A percentile compares a stretch with the other conserved stretches of the same genome.
These are phyloP conservation scores for Halteria grandinella DNA, from an alignment of 73 alveolate genomes.

Conservation along the genomic window DNA sequence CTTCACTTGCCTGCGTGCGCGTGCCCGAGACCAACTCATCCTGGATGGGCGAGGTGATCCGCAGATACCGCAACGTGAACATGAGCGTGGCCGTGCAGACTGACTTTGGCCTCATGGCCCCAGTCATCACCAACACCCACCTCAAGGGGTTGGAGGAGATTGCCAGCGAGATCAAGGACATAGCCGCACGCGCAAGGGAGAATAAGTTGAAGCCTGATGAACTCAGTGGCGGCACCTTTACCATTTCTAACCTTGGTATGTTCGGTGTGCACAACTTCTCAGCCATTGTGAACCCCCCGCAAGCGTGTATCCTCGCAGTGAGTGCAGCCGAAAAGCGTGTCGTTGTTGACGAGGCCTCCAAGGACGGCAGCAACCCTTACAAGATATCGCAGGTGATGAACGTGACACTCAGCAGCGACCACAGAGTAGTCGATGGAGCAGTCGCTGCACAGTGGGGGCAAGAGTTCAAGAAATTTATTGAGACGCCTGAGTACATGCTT, in stretches of 20 bases:
- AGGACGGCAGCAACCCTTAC: constrained; percentile 22
- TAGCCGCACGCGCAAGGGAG: constrained; percentile 84
- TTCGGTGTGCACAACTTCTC: constrained; percentile 75
- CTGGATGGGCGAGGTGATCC: constrained; percentile 80
- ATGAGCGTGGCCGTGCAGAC: constrained; percentile 83
- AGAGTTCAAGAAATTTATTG: constrained; percentile 76
- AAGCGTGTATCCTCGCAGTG: constrained; percentile 81
- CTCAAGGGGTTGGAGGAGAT: constrained; percentile 79
- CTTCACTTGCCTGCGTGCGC: constrained; percentile 72
- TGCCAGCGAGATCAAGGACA: constrained; percentile 72
- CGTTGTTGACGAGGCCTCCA: constrained; percentile 52
- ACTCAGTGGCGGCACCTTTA: constrained; percentile 80
- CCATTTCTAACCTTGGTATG: constrained; percentile 83
- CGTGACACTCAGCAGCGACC: constrained; percentile 82
- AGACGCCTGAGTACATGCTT: constrained; percentile 73
- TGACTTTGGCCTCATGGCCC: constrained; percentile 77
- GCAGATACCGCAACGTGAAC: constrained; percentile 79
- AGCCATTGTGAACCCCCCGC: constrained; percentile 84
- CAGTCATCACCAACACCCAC: constrained; percentile 78
- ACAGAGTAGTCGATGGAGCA: constrained; percentile 93
- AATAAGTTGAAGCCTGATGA: constrained; percentile 35
- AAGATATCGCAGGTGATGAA: constrained; percentile 59
- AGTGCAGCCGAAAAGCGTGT: constrained; percentile 70
- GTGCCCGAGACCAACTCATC: constrained; percentile 81
- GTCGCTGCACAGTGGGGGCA: constrained; percentile 89